Base-by-base conservation (phyloP, 1,284 basidiomycete species). In the Puccinia novopanici region DNA sequence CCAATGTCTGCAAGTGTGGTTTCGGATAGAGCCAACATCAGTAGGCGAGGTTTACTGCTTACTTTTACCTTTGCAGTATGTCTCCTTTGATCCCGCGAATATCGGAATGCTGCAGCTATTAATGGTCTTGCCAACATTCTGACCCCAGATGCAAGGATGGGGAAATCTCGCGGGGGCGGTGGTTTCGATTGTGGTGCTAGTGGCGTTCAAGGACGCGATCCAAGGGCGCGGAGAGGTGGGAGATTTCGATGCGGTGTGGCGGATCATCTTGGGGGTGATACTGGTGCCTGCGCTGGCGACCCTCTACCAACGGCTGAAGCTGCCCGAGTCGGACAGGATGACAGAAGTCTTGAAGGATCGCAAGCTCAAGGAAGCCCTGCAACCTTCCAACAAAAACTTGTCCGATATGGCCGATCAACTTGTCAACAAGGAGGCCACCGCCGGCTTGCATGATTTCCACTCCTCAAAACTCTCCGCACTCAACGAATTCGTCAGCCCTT, bases 281-380 rank as follows among this genome's bases (percentile, higher is more conserved):
- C 90, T 90, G 80, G 87, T 92, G 50, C 91, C 91, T 6, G 91
- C 88, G 79, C 87, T 87, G 45, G 84, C 91, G 72, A 91, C 91
- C 8, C 88, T 92, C 61, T 92, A 92, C 85, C 91, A 92, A 84
- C 90, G 92, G 15, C 87, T 93, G 70, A 92, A 90, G 0, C 89
- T 93, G 4, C 90, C 90, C 17, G 92, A 92, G 83, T 90, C 91
- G 0, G 89, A 87, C 59, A 89, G 90, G 27, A 92, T 86, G 83
- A 84, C 88, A 63, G 81, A 81, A 61, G 82, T 81, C 17, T 67
- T 59, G 52, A 63, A 40, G 40, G 67, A 80, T 30, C n/a, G 75
- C 9, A 71, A 76, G 37, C 30, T 54, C 12, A 55, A 57, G 22
- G 24, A 73, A 12, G 45, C 50, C 10, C 27, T 70, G 3, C 6